Conservation (phyloP, 768 basidiomycete genomes). For the Agaricus blazei region DNA sequence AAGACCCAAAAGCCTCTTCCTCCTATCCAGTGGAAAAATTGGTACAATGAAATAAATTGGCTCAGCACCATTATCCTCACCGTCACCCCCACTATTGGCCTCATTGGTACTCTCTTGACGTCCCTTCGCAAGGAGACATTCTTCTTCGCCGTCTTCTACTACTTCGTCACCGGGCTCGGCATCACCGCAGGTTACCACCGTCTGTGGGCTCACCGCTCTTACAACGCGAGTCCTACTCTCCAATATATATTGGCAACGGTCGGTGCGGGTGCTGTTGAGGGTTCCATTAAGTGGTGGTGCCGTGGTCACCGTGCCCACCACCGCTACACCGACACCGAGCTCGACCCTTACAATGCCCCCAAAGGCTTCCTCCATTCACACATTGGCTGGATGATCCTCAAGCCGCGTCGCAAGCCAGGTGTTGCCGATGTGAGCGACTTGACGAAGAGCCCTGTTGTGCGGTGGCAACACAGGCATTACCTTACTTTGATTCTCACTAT, state of each 20-base stretch:
- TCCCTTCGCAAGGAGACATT: conserved; percentile 69
- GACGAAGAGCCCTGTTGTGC: conserved; percentile 70
- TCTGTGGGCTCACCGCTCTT: conserved; percentile 94
- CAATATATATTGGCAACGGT: conserved; percentile 81
- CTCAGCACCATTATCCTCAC: conserved; percentile 70
- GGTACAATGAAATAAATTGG: conserved; percentile 66
- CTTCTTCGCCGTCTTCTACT: conserved; percentile 38
- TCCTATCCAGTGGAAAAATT: conserved; percentile 58
- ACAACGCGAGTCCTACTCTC: conserved; percentile 83
- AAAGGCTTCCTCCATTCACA: conserved; percentile 85
- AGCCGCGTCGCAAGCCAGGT: conserved; percentile 85
- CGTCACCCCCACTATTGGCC: conserved; percentile 66
- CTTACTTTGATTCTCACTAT: conserved; percentile 61
- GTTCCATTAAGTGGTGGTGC: conserved; percentile 99
- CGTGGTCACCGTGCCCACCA: conserved; percentile 97
- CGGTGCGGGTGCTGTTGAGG: conserved; percentile 92
- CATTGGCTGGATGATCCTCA: conserved; percentile 90
- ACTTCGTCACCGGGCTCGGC: conserved; percentile 61
- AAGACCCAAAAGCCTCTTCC: conserved; percentile 64
- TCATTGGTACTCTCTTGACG: conserved; percentile 67
- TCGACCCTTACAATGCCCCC: conserved; percentile 94
- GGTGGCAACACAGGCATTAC: conserved; percentile 88
- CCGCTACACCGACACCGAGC: conserved; percentile 93
- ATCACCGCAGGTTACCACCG: conserved; percentile 96
- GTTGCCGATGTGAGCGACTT: conserved; percentile 88